Percentiles rank a stretch among this genome's conserved stretches.
Conservation (phyloP, 768 basidiomycete genomes). For the Mycena vulgaris region DNA sequence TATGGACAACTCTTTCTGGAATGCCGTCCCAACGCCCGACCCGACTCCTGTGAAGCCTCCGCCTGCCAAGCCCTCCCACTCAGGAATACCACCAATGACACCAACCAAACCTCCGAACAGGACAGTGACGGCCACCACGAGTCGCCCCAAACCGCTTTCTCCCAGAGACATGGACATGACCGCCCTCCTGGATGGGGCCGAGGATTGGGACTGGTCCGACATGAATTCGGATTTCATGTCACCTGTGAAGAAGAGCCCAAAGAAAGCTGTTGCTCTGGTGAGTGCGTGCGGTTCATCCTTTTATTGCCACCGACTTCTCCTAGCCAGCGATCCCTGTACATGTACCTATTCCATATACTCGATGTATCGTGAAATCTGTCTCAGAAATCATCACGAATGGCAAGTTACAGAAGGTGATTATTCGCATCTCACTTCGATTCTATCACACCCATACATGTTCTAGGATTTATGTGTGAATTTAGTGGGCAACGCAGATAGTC, state of each 20-base stretch:
- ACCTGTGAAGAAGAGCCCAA: constrained; percentile 61
- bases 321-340: constrained; percentile 33
- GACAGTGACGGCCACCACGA: constrained; percentile 18
- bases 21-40: constrained; percentile 56
- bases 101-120: constrained; percentile 36
- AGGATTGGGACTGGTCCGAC: constrained; percentile 80
- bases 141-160: constrained; percentile 19
- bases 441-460: background rate
- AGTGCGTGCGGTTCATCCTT: no score
- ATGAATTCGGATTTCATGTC: constrained; percentile 66
- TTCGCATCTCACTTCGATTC: background rate
- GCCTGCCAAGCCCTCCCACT: constrained; percentile 14
- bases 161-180: constrained; percentile 60
- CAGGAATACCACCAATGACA: constrained; percentile 32
- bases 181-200: constrained; percentile 73
- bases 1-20: constrained; percentile 69
- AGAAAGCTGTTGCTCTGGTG: constrained; percentile 9
- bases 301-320: background rate
- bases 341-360: constrained; percentile 57
- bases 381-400: constrained; percentile 49
- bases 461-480: constrained; percentile 59
- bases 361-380: constrained; percentile 70
- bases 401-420: constrained; percentile 61
- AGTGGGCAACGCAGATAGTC: constrained; percentile 60
- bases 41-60: constrained; percentile 48